Percentiles rank a stretch among this genome's conserved stretches.
phyloP scores from a whole-genome alignment of 106 monocot genomes.

The Gastrodia elata region DNA sequence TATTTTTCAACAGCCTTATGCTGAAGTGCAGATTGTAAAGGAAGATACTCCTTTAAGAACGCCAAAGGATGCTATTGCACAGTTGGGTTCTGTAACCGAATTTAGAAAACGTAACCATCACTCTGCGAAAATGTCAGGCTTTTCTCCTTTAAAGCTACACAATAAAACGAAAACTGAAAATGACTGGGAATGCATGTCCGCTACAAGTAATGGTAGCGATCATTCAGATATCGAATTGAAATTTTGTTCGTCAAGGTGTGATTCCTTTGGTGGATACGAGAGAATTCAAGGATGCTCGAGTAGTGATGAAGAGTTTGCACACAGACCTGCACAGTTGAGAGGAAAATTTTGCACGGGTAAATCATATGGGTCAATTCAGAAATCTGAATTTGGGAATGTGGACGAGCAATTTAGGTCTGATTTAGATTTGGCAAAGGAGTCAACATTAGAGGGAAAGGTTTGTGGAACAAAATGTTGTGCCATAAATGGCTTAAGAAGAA shows the following conservation, averaged over 20 bases:
- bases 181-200: constrained; percentile 39
- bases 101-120: constrained; percentile 8
- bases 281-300: constrained; percentile 26
- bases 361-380: constrained; percentile 9
- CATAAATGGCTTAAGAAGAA: constrained; percentile 6
- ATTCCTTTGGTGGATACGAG: constrained; percentile 23
- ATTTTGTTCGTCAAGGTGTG: constrained; percentile 19
- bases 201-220: constrained; percentile 30
- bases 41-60: constrained; percentile 83
- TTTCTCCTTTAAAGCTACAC: constrained; percentile 15
- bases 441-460: constrained; percentile 15
- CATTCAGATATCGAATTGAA: constrained; percentile 36
- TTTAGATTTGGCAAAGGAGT: constrained; percentile 14
- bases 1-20: constrained; percentile 54
- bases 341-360: constrained; percentile 8
- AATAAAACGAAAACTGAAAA: constrained; percentile 30
- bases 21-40: constrained; percentile 80
- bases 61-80: constrained; percentile 75
- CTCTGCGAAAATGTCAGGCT: constrained; percentile 13
- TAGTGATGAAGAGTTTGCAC: constrained; percentile 47
- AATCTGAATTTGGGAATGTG: constrained; percentile 12
- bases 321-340: constrained; percentile 10
- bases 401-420: constrained; percentile 11
- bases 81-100: constrained; percentile 47
- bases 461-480: constrained; percentile 7